These are phyloP conservation scores for Dioscorea cayenensis DNA, from an alignment of 116 monocot species.

Conservation along the genomic window DNA sequence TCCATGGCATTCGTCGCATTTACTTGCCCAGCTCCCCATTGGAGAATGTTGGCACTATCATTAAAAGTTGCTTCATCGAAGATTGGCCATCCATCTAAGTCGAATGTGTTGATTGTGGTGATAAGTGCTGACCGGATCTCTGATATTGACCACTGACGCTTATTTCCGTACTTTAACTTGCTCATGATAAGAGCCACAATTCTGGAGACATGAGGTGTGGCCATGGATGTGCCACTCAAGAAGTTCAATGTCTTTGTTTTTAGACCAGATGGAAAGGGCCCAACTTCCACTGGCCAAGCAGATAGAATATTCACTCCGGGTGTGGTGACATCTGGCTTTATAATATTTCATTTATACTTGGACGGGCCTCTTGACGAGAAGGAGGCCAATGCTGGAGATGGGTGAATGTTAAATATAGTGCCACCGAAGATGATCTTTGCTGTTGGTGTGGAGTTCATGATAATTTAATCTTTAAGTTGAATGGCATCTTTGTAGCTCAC, in stretches of 20 bases:
- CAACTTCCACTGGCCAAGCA: not conserved
- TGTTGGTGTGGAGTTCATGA: not conserved
- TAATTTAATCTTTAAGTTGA: not conserved
- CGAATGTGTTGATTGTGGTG: not conserved
- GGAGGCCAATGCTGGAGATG: not conserved
- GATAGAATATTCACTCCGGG: not conserved
- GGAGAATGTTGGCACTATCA: not conserved
- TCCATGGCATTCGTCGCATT: not conserved
- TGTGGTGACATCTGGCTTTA: not conserved
- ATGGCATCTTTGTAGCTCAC: not conserved
- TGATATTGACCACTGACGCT: not conserved
- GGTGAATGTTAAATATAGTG: not conserved
- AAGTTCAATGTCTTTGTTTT: not conserved
- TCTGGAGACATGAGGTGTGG: not conserved
- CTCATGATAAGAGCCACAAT: not conserved
- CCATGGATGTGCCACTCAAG: not conserved
- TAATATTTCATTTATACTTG: not conserved
- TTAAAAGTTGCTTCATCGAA: not conserved
- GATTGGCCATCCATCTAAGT: not conserved
- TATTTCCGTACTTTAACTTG: not conserved
- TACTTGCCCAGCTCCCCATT: not conserved
- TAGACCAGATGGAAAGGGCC: not conserved
- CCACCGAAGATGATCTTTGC: not conserved
- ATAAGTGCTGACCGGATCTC: not conserved
- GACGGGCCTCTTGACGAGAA: not conserved